Evolutionary conservation across 306 rosid species (phyloP), one percentile per base, ranked within the genome.

Genomic region (Cicer arietinum): DNA sequence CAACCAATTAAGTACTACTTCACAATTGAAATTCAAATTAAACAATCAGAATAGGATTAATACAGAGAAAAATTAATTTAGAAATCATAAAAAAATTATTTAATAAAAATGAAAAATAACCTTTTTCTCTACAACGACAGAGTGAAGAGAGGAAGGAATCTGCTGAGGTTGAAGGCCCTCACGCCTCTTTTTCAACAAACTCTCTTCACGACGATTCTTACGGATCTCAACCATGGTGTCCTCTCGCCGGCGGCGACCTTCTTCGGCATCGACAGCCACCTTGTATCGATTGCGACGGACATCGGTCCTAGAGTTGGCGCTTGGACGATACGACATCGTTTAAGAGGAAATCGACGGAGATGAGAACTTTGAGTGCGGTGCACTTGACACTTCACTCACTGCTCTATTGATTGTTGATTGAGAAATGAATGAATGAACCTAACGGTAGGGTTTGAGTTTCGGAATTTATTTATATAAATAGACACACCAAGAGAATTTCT

Each of bases 141-240:
- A 74, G 63, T 80, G 79, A 54, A 56, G 20, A 7, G 87, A 61
- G 5, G 84, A 3, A 68, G 89, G 76, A 39, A 83, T 47, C 73
- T 85, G 94, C 84, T 89, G 96, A 20, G 91, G 35, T 43, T 79
- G 98, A 67, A 92, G 86, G 6, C 98, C 99, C 78, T 95, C 99
- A 3, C 99, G 96, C 46, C 99, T 88, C 87, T 95, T 92, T 93
- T 95, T 95, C 83, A 78, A 85, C 73, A 95, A 85, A 73, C 98
- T 95, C 84, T 95, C 99, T 71, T 95, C 99, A 7, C 99, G 79
- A 1, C 96, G 93, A 61, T 77, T 92, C 94, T 90, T 95, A 16
- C 99, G 90, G 93, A 95, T 95, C 99, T 95, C 99, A 7, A 95
- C 98, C 96, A 95, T 87, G 46, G 90, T 87, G 80, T 95, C 99